Evolutionary conservation across 805 yeast species (phyloP).

Genomic region (Cyberlindnera sargentensis): DNA sequence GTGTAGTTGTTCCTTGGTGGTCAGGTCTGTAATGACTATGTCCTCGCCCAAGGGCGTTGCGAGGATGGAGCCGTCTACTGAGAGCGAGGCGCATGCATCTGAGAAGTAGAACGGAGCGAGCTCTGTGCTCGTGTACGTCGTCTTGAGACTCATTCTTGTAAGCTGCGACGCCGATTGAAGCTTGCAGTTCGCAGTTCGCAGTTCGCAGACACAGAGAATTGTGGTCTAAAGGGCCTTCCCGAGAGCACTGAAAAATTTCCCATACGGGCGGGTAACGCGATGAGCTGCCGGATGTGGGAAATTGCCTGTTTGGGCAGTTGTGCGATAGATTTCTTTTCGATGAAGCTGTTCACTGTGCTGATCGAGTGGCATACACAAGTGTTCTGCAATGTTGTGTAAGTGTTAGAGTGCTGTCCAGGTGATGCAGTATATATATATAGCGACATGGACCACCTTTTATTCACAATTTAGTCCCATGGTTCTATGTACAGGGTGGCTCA

Average conservation of each 20-base stretch:
- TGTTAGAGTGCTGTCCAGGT: too few species aligned
- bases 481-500: too few species aligned
- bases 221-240: neutral
- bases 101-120: constrained; percentile 86
- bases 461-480: too few species aligned
- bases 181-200: neutral
- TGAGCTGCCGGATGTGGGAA: neutral
- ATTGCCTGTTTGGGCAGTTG: neutral
- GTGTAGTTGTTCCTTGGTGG: constrained; percentile 49
- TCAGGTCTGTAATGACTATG: constrained; percentile 59
- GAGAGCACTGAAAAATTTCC: neutral
- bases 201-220: neutral
- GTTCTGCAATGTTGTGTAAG: too few species aligned
- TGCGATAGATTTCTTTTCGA: too few species aligned
- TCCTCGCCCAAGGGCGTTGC: constrained; percentile 82
- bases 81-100: constrained; percentile 65
- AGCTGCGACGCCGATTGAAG: neutral
- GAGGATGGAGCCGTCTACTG: constrained; percentile 51
- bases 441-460: too few species aligned
- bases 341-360: too few species aligned
- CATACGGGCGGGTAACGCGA: neutral
- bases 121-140: constrained; percentile 29
- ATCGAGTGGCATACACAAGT: too few species aligned
- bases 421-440: too few species aligned
- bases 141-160: constrained; percentile 17